A percentile compares a stretch with the other conserved stretches of the same genome.
Evolutionary conservation across 768 basidiomycete genomes (phyloP).

Genomic region (Rhodotorula paludigena): DNA sequence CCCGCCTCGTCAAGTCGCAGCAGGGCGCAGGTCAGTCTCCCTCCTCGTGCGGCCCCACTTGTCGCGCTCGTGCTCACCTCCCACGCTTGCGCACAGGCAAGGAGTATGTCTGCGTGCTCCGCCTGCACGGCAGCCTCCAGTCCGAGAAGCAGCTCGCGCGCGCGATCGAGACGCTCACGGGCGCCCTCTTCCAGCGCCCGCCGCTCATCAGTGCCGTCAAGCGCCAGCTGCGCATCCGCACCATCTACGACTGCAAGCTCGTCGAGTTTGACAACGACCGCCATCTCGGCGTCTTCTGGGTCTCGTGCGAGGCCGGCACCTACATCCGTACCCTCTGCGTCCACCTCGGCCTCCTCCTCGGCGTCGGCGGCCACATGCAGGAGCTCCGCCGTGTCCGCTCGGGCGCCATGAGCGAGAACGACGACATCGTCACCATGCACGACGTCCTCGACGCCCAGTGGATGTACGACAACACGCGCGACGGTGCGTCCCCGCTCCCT

Average conservation of each 20-base stretch:
- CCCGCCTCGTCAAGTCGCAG: conserved; percentile 93
- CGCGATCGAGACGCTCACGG: conserved; percentile 91
- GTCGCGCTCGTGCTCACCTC: not conserved
- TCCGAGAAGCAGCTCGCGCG: conserved; percentile 82
- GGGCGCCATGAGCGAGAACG: conserved; percentile 95
- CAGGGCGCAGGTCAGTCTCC: conserved; percentile 75
- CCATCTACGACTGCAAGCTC: conserved; percentile 91
- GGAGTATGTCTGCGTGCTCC: conserved; percentile 95
- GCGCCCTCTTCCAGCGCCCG: conserved; percentile 96
- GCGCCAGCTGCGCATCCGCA: conserved; percentile 92
- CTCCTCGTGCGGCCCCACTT: not conserved
- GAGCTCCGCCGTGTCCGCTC: conserved; percentile 89
- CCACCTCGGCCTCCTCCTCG: conserved; percentile 85
- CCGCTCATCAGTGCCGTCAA: conserved; percentile 99
- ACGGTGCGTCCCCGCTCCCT: conserved; percentile 63
- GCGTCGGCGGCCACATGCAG: conserved; percentile 99
- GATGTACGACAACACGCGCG: conserved; percentile 93
- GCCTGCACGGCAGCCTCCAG: conserved; percentile 76
- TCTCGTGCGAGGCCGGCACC: conserved; percentile 90
- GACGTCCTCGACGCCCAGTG: conserved; percentile 98
- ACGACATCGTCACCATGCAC: conserved; percentile 99
- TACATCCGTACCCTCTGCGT: conserved; percentile 87
- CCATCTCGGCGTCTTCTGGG: conserved; percentile 96
- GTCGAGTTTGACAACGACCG: conserved; percentile 96
- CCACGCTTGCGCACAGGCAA: conserved; percentile 59